Evolutionary conservation across 2,329 filamentous ascomycete genomes (phyloP).

Genomic region (Diplodia sapinea): DNA sequence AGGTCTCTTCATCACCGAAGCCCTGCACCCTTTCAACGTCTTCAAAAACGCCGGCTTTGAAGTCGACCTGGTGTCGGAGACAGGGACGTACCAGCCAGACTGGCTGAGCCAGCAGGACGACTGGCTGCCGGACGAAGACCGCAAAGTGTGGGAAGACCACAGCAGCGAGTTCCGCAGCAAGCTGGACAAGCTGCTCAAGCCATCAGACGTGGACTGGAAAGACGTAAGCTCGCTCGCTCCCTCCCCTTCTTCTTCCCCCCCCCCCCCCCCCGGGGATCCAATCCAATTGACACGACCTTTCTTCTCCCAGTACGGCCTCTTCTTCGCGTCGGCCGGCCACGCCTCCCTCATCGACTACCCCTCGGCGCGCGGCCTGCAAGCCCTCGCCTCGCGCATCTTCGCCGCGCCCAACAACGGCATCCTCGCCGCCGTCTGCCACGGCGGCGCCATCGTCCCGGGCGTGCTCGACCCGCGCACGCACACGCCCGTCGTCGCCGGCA

Average conservation of each 20-base stretch:
- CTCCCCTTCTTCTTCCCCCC: background rate
- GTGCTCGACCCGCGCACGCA: conserved; percentile 41
- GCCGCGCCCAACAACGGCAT: conserved; percentile 46
- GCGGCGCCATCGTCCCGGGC: conserved; percentile 48
- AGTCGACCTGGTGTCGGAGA: conserved; percentile 56
- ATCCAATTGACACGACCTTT: background rate
- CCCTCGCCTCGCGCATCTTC: conserved; percentile 51
- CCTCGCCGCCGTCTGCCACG: conserved; percentile 53
- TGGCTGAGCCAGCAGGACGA: conserved; percentile 53
- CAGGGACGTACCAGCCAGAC: conserved; percentile 52
- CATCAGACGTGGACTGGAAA: conserved; percentile 44
- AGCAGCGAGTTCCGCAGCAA: conserved; percentile 54
- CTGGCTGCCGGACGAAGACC: conserved; percentile 51
- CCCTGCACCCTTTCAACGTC: conserved; percentile 57
- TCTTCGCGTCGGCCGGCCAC: conserved; percentile 54
- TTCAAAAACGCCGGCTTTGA: conserved; percentile 54
- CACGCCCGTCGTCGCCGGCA: conserved; percentile 42
- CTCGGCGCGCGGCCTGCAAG: conserved; percentile 49
- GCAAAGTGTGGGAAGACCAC: conserved; percentile 49
- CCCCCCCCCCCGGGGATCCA: too few relatives aligned
- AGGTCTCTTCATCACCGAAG: conserved; percentile 54
- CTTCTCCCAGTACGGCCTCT: conserved; percentile 41
- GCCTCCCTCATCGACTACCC: conserved; percentile 57
- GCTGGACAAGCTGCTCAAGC: conserved; percentile 52
- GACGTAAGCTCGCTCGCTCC: conserved; percentile 15